Conservation (phyloP, 164 flowering plant species). For the Stephania cephalantha region DNA sequence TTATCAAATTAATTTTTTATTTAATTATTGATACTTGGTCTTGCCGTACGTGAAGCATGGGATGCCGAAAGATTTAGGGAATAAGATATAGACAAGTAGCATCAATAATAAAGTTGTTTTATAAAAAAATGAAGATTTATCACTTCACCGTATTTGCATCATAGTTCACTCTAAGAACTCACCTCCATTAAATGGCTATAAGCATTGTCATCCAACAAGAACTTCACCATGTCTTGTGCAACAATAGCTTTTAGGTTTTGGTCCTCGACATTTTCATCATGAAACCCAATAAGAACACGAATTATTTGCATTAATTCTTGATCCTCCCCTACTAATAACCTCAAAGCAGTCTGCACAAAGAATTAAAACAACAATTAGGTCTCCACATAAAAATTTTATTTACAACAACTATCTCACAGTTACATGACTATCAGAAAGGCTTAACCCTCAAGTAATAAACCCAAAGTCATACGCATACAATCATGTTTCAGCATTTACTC, state of each 20-base stretch:
- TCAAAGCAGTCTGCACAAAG: slow-evolving; percentile 59
- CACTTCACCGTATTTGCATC: background rate
- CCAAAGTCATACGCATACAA: background rate
- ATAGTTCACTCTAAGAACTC: slow-evolving; percentile 4
- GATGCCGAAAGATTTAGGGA: no score
- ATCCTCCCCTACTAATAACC: slow-evolving; percentile 62
- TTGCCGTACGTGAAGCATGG: no score
- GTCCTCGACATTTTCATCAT: slow-evolving; percentile 23
- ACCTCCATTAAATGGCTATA: slow-evolving; percentile 97
- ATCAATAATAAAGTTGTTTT: background rate
- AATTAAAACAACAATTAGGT: slow-evolving; percentile 6
- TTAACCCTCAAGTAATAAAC: background rate
- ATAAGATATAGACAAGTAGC: background rate
- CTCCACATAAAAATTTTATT: background rate
- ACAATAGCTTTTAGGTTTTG: slow-evolving; percentile 23
- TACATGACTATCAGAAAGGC: background rate
- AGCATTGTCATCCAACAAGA: slow-evolving; percentile 64
- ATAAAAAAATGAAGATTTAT: background rate
- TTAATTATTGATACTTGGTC: no score
- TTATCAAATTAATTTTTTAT: no score
- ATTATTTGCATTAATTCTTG: slow-evolving; percentile 53
- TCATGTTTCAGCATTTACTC: no score
- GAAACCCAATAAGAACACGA: slow-evolving; percentile 59
- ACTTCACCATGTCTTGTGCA: slow-evolving; percentile 27
- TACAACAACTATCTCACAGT: background rate